Conservation (phyloP, 495 filamentous ascomycete genomes). For the Aspergillus kassunensis region DNA sequence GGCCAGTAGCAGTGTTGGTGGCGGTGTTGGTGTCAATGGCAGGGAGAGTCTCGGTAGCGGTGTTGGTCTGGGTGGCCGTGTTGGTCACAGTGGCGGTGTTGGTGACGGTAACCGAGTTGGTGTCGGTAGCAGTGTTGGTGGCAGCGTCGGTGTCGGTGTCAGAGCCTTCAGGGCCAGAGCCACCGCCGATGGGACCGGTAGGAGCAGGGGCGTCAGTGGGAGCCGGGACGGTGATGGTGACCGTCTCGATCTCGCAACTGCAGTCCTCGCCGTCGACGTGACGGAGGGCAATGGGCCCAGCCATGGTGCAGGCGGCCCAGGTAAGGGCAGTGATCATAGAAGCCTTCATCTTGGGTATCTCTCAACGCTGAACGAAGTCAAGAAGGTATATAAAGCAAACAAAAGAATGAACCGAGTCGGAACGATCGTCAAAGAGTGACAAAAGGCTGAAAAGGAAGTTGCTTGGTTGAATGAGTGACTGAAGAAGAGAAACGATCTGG, state of each 20-base stretch:
- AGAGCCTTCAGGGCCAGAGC: too few relatives aligned
- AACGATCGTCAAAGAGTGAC: conserved; percentile 9
- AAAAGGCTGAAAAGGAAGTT: not conserved
- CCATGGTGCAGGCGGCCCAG: conserved; percentile 18
- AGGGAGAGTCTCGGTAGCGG: conserved; percentile 1
- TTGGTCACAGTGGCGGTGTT: not conserved
- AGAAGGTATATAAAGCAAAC: conserved; percentile 5
- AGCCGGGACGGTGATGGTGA: conserved; percentile 11
- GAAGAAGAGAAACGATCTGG: not conserved
- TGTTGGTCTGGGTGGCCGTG: not conserved
- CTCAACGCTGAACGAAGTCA: conserved; percentile 8
- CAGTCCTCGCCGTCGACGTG: conserved; percentile 5
- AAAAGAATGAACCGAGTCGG: not conserved
- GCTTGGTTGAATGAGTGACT: conserved; percentile 8
- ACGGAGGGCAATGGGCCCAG: conserved; percentile 13
- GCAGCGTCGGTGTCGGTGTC: not conserved
- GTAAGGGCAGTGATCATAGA: conserved; percentile 17
- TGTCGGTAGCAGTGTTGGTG: not conserved
- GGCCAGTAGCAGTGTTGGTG: conserved; percentile 7
- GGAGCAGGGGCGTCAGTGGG: conserved; percentile 8
- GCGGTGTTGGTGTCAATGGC: conserved; percentile 7
- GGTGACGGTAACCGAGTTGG: not conserved
- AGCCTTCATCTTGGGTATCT: conserved; percentile 20
- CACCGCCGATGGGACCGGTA: not conserved
- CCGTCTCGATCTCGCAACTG: conserved; percentile 11